phyloP scores from a whole-genome alignment of 768 basidiomycete genomes.

The Harrya chromipes region DNA sequence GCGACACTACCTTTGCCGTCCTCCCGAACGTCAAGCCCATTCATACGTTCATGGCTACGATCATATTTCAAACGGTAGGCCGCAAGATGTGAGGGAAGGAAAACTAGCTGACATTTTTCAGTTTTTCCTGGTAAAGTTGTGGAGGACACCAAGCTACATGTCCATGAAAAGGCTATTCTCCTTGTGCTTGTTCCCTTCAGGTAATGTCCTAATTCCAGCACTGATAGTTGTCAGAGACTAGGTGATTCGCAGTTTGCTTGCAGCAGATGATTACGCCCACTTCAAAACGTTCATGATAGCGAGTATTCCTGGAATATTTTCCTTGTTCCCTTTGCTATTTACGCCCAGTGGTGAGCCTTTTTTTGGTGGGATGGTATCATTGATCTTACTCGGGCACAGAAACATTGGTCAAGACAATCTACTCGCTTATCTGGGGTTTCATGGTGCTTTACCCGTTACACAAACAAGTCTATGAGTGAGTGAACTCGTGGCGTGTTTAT shows the following conservation, averaged over 20 bases:
- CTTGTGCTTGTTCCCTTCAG: conserved; percentile 88
- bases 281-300: conserved; percentile 83
- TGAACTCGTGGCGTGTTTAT: conserved; percentile 25
- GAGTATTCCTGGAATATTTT: conserved; percentile 79
- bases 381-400: conserved; percentile 45
- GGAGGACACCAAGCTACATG: conserved; percentile 84
- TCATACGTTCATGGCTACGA: conserved; percentile 80
- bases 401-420: conserved; percentile 77
- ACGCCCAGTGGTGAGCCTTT: conserved; percentile 73
- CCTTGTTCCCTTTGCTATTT: conserved; percentile 89
- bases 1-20: conserved; percentile 91
- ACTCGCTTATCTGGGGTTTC: conserved; percentile 70
- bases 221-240: conserved; percentile 4
- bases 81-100: neutral
- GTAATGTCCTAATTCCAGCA: conserved; percentile 37
- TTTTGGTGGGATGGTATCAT: neutral
- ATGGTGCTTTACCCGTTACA: conserved; percentile 62
- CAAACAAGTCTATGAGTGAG: conserved; percentile 81
- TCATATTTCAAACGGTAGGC: conserved; percentile 67
- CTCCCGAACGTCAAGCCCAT: conserved; percentile 85
- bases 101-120: conserved; percentile 27
- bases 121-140: conserved; percentile 82
- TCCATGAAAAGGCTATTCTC: conserved; percentile 94
- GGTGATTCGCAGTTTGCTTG: conserved; percentile 59
- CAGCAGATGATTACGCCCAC: conserved; percentile 79